Base-by-base conservation (phyloP, 2,329 filamentous ascomycete genomes). In the Alternaria panax region DNA sequence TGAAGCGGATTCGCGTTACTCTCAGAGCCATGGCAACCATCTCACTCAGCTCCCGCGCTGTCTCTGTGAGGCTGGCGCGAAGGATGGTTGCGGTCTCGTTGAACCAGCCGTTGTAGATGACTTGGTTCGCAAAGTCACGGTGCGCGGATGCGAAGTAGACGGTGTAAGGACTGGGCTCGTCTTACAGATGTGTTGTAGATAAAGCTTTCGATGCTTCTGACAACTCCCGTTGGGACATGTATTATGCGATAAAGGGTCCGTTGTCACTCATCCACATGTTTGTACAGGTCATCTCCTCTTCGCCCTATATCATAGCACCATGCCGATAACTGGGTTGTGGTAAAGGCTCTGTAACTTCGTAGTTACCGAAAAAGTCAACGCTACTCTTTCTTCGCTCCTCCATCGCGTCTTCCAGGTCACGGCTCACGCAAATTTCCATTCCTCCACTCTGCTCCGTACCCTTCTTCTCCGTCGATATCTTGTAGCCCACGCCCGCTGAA, bases 311-410 rank as follows among this genome's bases (percentile, higher is more conserved):
- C 73, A 76, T 76, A 14, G 62, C 66, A 14, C 72, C 73, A 30
- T 67, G 67, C 48, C 64, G 63, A 60, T 73, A 75, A 16, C 66
- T 61, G 2, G 75, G 75, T 43, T 75, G 72, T 18, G 75, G 75
- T 45, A 77, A 56, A 2, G 72, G 71, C 65, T 76, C 75, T 11
- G 67, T 67, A 20, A 77, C 74, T 1, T 67, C 72, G 63, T 74
- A 77, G 51, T 76, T 71, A 2, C 75, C 75, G 51, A 76, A 77
- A 52, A 75, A 77, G 54, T 77, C 75, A 18, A 76, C 63, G 55
- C 67, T 73, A 38, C 73, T 75, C 48, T 70, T 67, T 52, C 74
- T 57, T 25, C 68, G 57, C 54, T 42, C 42, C 28, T 60, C 62
- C 75, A 77, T 78, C 1, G 72, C 72, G 50, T 72, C 67, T 32